phyloP scores from a whole-genome alignment of 2,329 filamentous ascomycete genomes.

The Mollisia scopiformis region DNA sequence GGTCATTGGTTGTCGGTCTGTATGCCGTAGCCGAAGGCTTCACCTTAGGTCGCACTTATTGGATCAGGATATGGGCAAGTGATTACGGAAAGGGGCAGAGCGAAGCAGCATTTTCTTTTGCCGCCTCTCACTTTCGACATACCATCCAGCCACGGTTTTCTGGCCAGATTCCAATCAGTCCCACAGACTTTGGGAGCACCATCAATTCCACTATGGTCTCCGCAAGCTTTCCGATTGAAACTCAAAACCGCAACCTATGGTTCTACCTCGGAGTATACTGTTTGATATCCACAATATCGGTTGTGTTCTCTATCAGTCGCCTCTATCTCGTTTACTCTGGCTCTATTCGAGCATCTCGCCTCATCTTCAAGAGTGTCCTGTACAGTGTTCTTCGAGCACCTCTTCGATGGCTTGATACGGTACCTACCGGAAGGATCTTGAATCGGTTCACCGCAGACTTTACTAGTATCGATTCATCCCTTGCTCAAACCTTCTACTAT shows the following conservation, averaged over 20 bases:
- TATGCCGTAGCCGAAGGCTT: conserved; percentile 45
- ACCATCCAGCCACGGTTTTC: conserved; percentile 5
- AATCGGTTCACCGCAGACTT: conserved; percentile 81
- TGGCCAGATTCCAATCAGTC: conserved; percentile 32
- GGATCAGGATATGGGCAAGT: conserved; percentile 61
- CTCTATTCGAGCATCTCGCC: conserved; percentile 66
- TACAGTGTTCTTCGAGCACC: conserved; percentile 69
- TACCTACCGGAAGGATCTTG: conserved; percentile 73
- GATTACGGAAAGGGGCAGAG: conserved; percentile 37
- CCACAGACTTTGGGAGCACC: background rate
- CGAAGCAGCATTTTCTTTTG: conserved; percentile 9
- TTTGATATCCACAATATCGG: conserved; percentile 57
- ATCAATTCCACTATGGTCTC: conserved; percentile 3
- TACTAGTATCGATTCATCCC: conserved; percentile 67
- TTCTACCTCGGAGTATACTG: conserved; percentile 73
- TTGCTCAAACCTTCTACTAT: conserved; percentile 64
- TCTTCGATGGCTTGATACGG: conserved; percentile 76
- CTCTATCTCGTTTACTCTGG: conserved; percentile 65
- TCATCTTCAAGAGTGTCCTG: conserved; percentile 67
- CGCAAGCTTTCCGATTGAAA: conserved; percentile 9
- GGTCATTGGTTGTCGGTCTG: conserved; percentile 54
- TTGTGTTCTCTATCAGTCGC: conserved; percentile 48
- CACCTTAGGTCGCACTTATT: conserved; percentile 55
- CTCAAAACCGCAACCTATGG: conserved; percentile 28
- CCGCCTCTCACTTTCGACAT: conserved; percentile 5